phyloP scores from a whole-genome alignment of 352 stramenopile genomes.

The Phytophthora boehmeriae region DNA sequence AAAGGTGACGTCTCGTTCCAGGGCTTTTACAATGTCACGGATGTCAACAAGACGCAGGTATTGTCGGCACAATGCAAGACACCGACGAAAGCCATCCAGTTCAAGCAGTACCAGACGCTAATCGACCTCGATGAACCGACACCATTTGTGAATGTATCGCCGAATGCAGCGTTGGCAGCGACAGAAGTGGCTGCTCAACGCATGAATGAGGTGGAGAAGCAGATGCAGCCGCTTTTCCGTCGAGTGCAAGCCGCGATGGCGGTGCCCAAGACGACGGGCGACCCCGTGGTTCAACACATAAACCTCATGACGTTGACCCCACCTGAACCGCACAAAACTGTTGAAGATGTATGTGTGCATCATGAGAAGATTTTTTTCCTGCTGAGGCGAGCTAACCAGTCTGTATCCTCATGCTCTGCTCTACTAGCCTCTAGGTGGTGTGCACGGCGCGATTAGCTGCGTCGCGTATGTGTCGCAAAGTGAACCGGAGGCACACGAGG shows the following conservation, averaged over 20 bases:
- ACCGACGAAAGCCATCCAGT: slow-evolving; percentile 22
- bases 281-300: slow-evolving; percentile 34
- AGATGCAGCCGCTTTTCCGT: slow-evolving; percentile 51
- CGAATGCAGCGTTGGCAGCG: slow-evolving; percentile 18
- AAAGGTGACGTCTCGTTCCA: slow-evolving; percentile 20
- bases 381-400: slow-evolving; percentile 1
- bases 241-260: slow-evolving; percentile 46
- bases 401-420: slow-evolving; percentile 6
- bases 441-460: slow-evolving; percentile 56
- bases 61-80: slow-evolving; percentile 31
- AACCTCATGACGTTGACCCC: slow-evolving; percentile 45
- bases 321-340: slow-evolving; percentile 11
- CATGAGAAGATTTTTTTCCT: background rate
- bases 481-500: slow-evolving; percentile 36
- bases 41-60: slow-evolving; percentile 46
- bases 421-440: slow-evolving; percentile 37
- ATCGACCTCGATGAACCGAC: slow-evolving; percentile 57
- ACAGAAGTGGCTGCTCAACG: slow-evolving; percentile 38
- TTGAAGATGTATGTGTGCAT: slow-evolving; percentile 25
- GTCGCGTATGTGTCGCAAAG: slow-evolving; percentile 55
- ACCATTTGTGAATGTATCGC: slow-evolving; percentile 31
- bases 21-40: slow-evolving; percentile 36
- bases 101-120: slow-evolving; percentile 43
- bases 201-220: slow-evolving; percentile 50
- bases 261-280: slow-evolving; percentile 29